Base-by-base conservation (phyloP, 2,329 filamentous ascomycete species). In the Colletotrichum orchidophilum region DNA sequence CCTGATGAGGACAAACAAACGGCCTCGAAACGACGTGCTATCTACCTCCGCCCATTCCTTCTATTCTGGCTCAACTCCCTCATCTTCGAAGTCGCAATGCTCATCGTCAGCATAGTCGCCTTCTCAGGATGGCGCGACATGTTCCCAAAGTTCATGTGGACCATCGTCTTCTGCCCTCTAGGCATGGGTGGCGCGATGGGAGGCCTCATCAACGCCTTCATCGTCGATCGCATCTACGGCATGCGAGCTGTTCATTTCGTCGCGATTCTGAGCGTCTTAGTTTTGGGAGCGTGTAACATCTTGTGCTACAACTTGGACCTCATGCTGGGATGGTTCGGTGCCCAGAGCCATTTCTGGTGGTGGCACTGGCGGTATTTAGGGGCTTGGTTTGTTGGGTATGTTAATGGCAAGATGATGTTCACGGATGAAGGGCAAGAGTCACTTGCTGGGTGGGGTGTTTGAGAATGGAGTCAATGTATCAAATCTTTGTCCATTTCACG, bases 201-300 rank as follows among this genome's bases (percentile, higher is more conserved):
- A 8, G 61, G 61, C 18, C 61, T 63, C 18, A 46, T 63, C 50
- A 63, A 63, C 3, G 50, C 50, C 26, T 63, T 63, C 61, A 29
- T 63, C 15, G 61, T 55, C 4, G 61, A 55, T 15, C 61, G 50
- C 24, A 55, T 63, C 31, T 63, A 46, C 49, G 50, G 50, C 1
- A 11, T 3, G 11, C 50, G 33, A 11, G 61, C 61, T 8, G 61
- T 63, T 15, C 50, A 63, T 5, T 39, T 63, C 18, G 50, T 42
- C 11, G 18, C 39, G 8, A 46, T 46, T 8, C 39, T 46, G 39
- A 46, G 39, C 39, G 39, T 42, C 39, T 18, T 42, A 7, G 15
- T 42, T n/a, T 6, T 42, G 15, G 39, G 39, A 7, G 39, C 7
- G 39, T 46, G 39, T 0, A 46, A 46, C 39, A 46, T 8, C 39